A percentile compares a stretch with the other conserved stretches of the same genome.
Evolutionary conservation across 306 rosid genomes (phyloP).

Genomic region (Erythrophleum fordii): DNA sequence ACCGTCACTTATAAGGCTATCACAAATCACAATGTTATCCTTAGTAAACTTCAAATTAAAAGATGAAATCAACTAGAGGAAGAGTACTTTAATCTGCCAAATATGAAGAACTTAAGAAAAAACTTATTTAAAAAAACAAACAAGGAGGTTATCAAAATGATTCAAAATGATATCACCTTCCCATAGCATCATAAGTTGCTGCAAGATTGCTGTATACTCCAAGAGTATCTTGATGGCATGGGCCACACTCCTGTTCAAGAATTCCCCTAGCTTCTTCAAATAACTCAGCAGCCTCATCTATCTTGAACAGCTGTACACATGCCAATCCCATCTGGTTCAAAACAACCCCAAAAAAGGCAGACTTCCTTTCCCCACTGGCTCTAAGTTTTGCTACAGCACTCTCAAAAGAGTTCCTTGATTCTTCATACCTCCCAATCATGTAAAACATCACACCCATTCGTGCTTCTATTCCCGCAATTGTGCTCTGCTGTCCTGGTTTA

Average conservation of each 20-base stretch:
- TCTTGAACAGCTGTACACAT: slow-evolving; percentile 94
- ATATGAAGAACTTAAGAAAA: not conserved
- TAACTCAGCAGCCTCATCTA: slow-evolving; percentile 94
- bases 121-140: not conserved
- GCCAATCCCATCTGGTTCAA: slow-evolving; percentile 99
- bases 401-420: slow-evolving; percentile 79
- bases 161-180: slow-evolving; percentile 64
- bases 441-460: slow-evolving; percentile 98
- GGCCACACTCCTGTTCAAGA: slow-evolving; percentile 92
- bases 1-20: not conserved
- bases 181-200: slow-evolving; percentile 99
- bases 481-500: slow-evolving; percentile 97
- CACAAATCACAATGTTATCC: not conserved
- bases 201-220: slow-evolving; percentile 98
- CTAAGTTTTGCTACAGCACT: slow-evolving; percentile 87
- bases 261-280: slow-evolving; percentile 97
- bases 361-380: slow-evolving; percentile 93
- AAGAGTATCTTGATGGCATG: slow-evolving; percentile 97
- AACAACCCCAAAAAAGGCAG: slow-evolving; percentile 96
- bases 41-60: not conserved
- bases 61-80: slow-evolving; percentile 12
- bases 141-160: too few species aligned
- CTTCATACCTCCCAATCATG: slow-evolving; percentile 86
- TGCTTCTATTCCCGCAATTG: slow-evolving; percentile 96
- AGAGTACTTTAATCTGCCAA: not conserved